Percentiles rank a stretch among this genome's conserved stretches.
Conservation (phyloP, 1,139 yeast species). For the Zygoascus meyerae region DNA sequence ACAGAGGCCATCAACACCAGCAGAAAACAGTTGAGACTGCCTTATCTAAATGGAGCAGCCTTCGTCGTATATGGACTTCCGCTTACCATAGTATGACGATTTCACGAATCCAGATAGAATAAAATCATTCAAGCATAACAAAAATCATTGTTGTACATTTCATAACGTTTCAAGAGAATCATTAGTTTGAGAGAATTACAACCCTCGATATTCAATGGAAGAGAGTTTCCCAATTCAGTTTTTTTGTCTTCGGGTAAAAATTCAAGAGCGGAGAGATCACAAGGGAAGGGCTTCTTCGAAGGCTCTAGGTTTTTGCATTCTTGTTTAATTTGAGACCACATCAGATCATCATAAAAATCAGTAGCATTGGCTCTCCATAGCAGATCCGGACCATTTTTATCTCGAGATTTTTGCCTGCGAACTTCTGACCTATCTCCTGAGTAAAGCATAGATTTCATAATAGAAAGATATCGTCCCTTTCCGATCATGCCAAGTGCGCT, state of each 20-base stretch:
- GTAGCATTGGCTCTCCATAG: constrained; percentile 13
- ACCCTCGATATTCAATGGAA: neutral
- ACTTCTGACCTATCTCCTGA: constrained; percentile 4
- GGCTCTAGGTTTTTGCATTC: constrained; percentile 6
- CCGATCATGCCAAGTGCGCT: constrained; percentile 10
- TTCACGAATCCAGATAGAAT: constrained; percentile 3
- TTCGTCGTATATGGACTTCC: constrained; percentile 79
- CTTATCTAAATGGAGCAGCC: constrained; percentile 72
- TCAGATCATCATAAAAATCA: constrained; percentile 13
- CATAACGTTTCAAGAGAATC: constrained; percentile 5
- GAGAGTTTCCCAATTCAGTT: neutral
- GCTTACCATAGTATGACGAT: constrained; percentile 24
- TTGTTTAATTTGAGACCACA: constrained; percentile 12
- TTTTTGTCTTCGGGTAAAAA: neutral
- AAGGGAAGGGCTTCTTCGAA: neutral
- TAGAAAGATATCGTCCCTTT: constrained; percentile 9
- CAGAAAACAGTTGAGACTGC: constrained; percentile 18
- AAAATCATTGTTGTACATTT: neutral
- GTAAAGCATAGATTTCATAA: constrained; percentile 9
- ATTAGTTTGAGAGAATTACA: neutral
- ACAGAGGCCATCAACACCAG: constrained; percentile 44
- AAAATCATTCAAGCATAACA: neutral
- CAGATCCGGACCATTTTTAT: neutral
- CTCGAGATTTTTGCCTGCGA: neutral
- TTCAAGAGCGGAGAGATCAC: neutral